Evolutionary conservation across 108 stramenopile species (phyloP).

Genomic region (Craspedostauros australis): DNA sequence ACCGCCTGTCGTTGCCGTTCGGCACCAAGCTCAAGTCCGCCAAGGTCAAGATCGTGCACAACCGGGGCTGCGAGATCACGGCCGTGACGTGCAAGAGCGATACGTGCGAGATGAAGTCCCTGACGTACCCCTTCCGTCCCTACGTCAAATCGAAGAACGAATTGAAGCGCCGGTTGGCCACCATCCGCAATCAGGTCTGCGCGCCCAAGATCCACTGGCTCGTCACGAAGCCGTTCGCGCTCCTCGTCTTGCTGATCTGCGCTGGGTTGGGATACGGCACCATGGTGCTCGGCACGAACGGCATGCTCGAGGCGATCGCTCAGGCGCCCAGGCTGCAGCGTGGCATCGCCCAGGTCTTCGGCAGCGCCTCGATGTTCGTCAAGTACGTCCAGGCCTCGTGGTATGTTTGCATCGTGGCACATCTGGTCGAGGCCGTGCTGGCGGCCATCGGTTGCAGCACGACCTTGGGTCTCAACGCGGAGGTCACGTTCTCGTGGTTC

Average conservation of each 20-base stretch:
- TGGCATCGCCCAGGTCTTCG: conserved; percentile 9
- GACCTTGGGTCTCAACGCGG: conserved; percentile 8
- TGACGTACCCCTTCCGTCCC: conserved; percentile 21
- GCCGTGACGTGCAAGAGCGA: conserved; percentile 24
- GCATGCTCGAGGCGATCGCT: conserved; percentile 4
- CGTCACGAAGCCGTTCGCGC: conserved; percentile 21
- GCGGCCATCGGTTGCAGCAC: conserved; percentile 4
- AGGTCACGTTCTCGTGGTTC: conserved; percentile 14
- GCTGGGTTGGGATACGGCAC: conserved; percentile 9
- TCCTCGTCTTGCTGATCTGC: conserved; percentile 22
- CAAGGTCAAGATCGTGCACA: conserved; percentile 11
- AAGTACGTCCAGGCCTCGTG: conserved; percentile 2
- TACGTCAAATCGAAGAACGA: conserved; percentile 11
- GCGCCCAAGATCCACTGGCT: conserved; percentile 29
- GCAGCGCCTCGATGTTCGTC: conserved; percentile 10
- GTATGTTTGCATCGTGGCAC: conserved; percentile 20
- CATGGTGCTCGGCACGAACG: conserved; percentile 11
- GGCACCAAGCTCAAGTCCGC: conserved; percentile 10
- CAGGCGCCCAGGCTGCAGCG: conserved; percentile 5
- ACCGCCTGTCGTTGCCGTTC: background rate
- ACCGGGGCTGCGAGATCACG: conserved; percentile 18
- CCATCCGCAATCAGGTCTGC: conserved; percentile 19
- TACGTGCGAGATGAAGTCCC: conserved; percentile 17
- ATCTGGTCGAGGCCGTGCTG: conserved; percentile 16
- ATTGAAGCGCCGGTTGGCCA: conserved; percentile 3